Conservation (phyloP, 371 early-diverging fungal genomes). For the Cokeromyces recurvatus region DNA sequence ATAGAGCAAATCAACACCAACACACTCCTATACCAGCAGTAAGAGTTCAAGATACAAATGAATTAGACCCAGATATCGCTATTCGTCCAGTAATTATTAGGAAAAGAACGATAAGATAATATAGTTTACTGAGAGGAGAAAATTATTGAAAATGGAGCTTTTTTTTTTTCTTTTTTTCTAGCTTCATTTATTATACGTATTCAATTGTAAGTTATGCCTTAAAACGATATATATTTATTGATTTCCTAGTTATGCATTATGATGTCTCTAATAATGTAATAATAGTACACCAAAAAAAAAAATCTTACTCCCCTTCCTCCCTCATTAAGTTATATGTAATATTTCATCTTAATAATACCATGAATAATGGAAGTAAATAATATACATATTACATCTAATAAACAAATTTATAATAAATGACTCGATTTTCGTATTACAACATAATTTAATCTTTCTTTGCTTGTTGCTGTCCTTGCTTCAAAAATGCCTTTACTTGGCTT, state of each 20-base stretch:
- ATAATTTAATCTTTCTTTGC: conserved; percentile 1
- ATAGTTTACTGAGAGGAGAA: background rate
- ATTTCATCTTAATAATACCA: no score
- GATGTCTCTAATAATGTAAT: no score
- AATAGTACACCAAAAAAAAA: no score
- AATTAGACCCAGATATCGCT: conserved; percentile 1
- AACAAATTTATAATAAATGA: background rate
- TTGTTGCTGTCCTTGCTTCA: conserved; percentile 12
- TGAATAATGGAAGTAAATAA: no score
- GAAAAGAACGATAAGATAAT: background rate
- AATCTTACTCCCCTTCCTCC: no score
- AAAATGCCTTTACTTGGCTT: conserved; percentile 32
- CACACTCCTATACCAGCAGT: background rate
- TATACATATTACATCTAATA: no score
- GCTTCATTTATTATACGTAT: conserved; percentile 23
- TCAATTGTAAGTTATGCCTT: conserved; percentile 1
- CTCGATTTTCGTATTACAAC: no score
- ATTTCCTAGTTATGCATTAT: no score
- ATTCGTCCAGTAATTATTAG: background rate
- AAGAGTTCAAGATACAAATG: background rate
- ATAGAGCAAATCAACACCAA: background rate
- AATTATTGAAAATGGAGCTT: no score
- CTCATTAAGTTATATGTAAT: no score
- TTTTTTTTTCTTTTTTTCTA: conserved; percentile 20
- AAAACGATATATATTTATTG: conserved; percentile 1